Evolutionary conservation across 371 early-diverging fungal genomes (phyloP), one percentile per base, ranked within the genome.

Genomic region (Entomophthora muscae): DNA sequence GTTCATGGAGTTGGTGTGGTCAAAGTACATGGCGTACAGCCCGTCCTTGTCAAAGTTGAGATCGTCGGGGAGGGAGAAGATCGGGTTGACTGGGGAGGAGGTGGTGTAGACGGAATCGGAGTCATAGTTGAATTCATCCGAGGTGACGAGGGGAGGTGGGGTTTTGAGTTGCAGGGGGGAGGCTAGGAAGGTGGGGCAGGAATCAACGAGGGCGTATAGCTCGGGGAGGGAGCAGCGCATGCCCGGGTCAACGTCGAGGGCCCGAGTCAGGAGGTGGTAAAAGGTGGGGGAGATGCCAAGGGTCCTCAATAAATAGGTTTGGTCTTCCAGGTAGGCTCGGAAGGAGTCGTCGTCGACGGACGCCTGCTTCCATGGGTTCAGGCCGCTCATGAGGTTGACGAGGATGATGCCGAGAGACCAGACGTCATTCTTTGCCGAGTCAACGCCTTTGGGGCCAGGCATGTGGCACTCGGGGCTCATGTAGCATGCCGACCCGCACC

Each of bases 401-500:
- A 89, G 75, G 53, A 92, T 82, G 28, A 91, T 78, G 28, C 93
- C 93, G 31, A 89, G 68, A n/a, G 86, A 79, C 89, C 90, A 90
- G 23, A 89, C 78, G 68, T 91, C 92, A 77, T 64, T 88, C 86
- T 53, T 77, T 30, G 54, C 24, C 12, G 56, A 23, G 17, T 42
- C 42, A 17, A 42, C 42, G n/a, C 30, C 32, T 7, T 55, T 32
- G 24, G 64, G 27, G n/a, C 3, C 1, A 7, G 5, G 26, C n/a
- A n/a, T n/a, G 33, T 10, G 1, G 24, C 31, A 26, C 27, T 63
- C 26, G 64, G 95, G 97, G 7, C 91, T 89, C 78, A 92, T 89
- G 70, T 96, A 96, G 70, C 89, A 86, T 0, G 89, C 86, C 17
- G 86, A 85, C 3, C 97, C 97, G 70, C 92, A 90, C 1, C 95